Evolutionary conservation across 768 basidiomycete species (phyloP).

Genomic region (Filobasidium wieringae): DNA sequence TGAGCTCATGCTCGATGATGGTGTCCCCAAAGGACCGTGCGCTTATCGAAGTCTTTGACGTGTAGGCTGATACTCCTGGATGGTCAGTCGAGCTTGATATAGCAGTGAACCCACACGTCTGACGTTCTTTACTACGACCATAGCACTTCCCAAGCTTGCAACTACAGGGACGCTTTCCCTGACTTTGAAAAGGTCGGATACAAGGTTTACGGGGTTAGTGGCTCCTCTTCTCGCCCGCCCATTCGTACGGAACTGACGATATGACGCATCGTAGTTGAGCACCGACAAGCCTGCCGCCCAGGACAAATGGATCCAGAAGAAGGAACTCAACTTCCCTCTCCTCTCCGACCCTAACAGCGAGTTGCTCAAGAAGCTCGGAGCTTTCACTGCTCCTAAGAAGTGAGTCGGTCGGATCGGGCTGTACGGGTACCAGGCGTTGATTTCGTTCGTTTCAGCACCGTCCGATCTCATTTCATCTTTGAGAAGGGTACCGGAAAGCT

Average conservation of each 20-base stretch:
- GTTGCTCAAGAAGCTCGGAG: constrained; percentile 70
- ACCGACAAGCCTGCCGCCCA: constrained; percentile 59
- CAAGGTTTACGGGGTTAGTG: constrained; percentile 60
- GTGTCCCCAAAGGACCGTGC: constrained; percentile 74
- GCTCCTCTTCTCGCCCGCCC: not conserved
- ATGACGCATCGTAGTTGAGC: constrained; percentile 35
- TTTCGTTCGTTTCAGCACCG: constrained; percentile 47
- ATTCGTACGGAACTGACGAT: not conserved
- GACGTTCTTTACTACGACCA: constrained; percentile 52
- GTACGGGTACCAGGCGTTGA: not conserved
- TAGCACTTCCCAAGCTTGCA: constrained; percentile 80
- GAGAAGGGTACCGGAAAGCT: constrained; percentile 74
- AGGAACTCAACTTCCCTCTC: constrained; percentile 66
- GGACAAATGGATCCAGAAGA: constrained; percentile 49
- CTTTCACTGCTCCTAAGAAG: constrained; percentile 53
- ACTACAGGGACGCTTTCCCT: constrained; percentile 70
- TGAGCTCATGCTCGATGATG: constrained; percentile 45
- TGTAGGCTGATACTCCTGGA: constrained; percentile 28
- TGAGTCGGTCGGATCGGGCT: constrained; percentile 12
- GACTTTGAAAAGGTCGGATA: constrained; percentile 61
- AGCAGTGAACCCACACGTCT: not conserved
- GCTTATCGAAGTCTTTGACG: constrained; percentile 4
- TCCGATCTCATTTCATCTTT: constrained; percentile 88
- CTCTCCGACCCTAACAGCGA: constrained; percentile 77
- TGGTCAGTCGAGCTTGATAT: not conserved